A percentile compares a stretch with the other conserved stretches of the same genome.
phyloP scores from a whole-genome alignment of 768 basidiomycete genomes.

The Arthromyces matolae region DNA sequence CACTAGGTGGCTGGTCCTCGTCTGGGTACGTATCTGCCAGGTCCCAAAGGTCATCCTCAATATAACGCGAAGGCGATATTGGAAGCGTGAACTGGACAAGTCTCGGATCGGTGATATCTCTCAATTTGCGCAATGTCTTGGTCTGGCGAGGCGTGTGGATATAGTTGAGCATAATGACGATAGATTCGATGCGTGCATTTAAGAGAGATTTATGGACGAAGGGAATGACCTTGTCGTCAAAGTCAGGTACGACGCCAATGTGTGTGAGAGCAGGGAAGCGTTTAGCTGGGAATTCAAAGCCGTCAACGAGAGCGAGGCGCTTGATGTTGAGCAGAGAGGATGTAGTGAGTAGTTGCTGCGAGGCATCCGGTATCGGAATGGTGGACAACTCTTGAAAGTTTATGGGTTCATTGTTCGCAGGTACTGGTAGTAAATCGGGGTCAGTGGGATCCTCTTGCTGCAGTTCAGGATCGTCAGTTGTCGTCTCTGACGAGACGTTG shows the following conservation, averaged over 20 bases:
- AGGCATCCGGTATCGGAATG: not conserved
- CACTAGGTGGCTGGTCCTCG: conserved; percentile 13
- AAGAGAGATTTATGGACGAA: conserved; percentile 8
- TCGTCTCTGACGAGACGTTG: not conserved
- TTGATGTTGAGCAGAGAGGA: conserved; percentile 8
- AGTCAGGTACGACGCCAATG: conserved; percentile 7
- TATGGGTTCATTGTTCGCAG: no score
- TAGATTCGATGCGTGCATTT: conserved; percentile 7
- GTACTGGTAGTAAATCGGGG: no score
- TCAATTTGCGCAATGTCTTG: conserved; percentile 1
- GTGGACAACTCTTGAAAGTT: no score
- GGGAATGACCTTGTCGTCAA: conserved; percentile 1
- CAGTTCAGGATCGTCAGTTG: not conserved
- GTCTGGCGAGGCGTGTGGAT: conserved; percentile 1
- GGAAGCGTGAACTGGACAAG: conserved; percentile 17
- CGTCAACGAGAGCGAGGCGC: conserved; percentile 10
- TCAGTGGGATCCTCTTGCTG: no score
- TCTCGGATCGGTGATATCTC: conserved; percentile 11
- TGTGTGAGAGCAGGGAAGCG: conserved; percentile 13
- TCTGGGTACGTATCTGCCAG: conserved; percentile 18
- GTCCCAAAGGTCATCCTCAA: conserved; percentile 21
- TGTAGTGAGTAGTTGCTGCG: not conserved
- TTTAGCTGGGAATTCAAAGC: conserved; percentile 5
- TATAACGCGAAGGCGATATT: conserved; percentile 8
- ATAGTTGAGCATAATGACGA: conserved; percentile 15